Percentiles rank a stretch among this genome's conserved stretches.
Conservation (phyloP, 2,329 filamentous ascomycete genomes). For the Aureobasidium sp. region DNA sequence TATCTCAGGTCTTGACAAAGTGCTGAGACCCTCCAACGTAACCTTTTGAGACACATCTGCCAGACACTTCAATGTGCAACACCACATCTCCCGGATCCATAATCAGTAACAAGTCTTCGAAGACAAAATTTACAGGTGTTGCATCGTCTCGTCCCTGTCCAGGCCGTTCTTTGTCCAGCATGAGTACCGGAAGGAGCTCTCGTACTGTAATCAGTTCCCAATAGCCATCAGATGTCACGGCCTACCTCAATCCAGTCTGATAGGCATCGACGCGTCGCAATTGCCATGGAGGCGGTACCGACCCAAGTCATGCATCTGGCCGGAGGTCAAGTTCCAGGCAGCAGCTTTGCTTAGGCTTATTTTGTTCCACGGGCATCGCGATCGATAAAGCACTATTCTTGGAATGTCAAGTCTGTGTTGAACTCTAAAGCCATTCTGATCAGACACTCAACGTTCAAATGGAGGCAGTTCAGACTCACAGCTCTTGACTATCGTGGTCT, state of each 20-base stretch:
- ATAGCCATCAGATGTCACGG: too few species aligned
- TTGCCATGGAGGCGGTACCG: neutral
- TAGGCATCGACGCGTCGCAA: neutral
- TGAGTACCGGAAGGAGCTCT: neutral
- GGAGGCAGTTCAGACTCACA: too few species aligned
- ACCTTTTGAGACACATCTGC: neutral
- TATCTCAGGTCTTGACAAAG: too few species aligned
- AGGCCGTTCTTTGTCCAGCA: neutral
- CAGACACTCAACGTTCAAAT: too few species aligned
- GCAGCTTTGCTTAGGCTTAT: neutral
- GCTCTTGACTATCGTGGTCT: neutral
- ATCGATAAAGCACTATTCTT: neutral
- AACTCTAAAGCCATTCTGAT: too few species aligned
- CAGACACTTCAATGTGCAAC: neutral
- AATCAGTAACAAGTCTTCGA: neutral
- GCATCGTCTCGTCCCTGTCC: neutral
- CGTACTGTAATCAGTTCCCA: too few species aligned
- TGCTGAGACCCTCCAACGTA: neutral
- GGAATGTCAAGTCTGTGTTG: too few species aligned
- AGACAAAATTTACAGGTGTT: neutral
- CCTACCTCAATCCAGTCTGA: neutral
- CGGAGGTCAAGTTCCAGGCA: neutral
- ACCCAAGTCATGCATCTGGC: too few species aligned
- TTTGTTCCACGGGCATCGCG: neutral
- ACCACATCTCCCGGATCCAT: neutral